phyloP scores from a whole-genome alignment of 768 basidiomycete species.

The Pulveroboletus sp. region DNA sequence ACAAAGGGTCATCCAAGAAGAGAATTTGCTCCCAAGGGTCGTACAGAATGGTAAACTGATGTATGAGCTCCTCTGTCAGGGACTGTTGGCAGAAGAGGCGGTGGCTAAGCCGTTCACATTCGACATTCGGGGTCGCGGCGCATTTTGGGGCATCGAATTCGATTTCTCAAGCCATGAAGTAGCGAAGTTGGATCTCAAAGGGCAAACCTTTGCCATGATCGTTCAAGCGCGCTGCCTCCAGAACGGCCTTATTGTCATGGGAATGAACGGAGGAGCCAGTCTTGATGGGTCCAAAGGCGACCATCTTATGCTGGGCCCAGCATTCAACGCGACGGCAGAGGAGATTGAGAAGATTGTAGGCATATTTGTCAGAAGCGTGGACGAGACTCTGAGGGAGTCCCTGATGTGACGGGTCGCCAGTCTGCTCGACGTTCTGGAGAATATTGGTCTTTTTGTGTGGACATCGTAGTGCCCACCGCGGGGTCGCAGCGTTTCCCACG shows the following conservation, averaged over 20 bases:
- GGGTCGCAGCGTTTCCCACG: slow-evolving; percentile 26
- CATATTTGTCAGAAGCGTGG: slow-evolving; percentile 59
- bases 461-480: background rate
- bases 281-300: slow-evolving; percentile 70
- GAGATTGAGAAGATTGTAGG: slow-evolving; percentile 67
- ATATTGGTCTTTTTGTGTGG: background rate
- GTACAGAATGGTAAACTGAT: slow-evolving; percentile 58
- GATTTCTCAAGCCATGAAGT: slow-evolving; percentile 51
- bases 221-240: slow-evolving; percentile 66
- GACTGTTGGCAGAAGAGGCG: slow-evolving; percentile 52
- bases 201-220: slow-evolving; percentile 56
- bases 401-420: slow-evolving; percentile 6
- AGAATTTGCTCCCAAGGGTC: slow-evolving; percentile 67
- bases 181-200: slow-evolving; percentile 45
- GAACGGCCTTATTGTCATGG: slow-evolving; percentile 69
- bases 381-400: slow-evolving; percentile 51
- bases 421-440: background rate
- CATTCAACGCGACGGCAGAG: slow-evolving; percentile 69
- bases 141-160: slow-evolving; percentile 83
- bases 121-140: slow-evolving; percentile 79
- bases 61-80: slow-evolving; percentile 47
- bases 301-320: slow-evolving; percentile 70
- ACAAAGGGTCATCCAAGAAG: slow-evolving; percentile 62
- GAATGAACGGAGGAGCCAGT: slow-evolving; percentile 64
- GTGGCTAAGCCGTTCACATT: slow-evolving; percentile 61